These are phyloP conservation scores for Zangia roseola DNA, from an alignment of 768 basidiomycete species.

Conservation along the genomic window DNA sequence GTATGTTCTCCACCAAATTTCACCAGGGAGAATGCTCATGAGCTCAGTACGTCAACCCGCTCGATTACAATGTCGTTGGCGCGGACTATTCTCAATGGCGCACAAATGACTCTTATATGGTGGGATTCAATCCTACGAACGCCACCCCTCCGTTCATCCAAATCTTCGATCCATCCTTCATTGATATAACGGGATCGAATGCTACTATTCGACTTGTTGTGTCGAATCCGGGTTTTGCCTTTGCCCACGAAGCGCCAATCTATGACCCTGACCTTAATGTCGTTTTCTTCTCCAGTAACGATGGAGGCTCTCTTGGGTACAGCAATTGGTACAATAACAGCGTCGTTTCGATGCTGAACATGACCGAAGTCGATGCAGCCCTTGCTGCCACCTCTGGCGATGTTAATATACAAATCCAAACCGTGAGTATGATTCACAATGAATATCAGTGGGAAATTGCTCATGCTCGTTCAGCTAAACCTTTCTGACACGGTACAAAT, in stretches of 20 bases:
- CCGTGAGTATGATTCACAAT: constrained; percentile 24
- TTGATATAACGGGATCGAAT: constrained; percentile 52
- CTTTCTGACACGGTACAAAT: constrained; percentile 61
- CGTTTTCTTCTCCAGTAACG: constrained; percentile 71
- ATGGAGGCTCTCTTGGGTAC: constrained; percentile 61
- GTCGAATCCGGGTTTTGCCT: constrained; percentile 58
- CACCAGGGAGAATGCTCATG: not conserved
- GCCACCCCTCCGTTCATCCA: constrained; percentile 61
- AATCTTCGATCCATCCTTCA: constrained; percentile 52
- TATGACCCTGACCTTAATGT: constrained; percentile 67
- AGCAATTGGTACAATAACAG: constrained; percentile 66
- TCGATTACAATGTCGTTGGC: constrained; percentile 51
- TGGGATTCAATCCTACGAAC: constrained; percentile 61
- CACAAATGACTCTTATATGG: constrained; percentile 32
- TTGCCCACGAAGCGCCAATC: constrained; percentile 79
- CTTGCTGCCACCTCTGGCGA: constrained; percentile 34
- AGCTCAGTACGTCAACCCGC: constrained; percentile 49
- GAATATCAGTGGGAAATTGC: not conserved
- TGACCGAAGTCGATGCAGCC: constrained; percentile 52
- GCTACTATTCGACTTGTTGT: constrained; percentile 62
- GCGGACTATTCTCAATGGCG: constrained; percentile 39
- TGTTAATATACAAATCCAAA: constrained; percentile 51
- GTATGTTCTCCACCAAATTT: constrained; percentile 6
- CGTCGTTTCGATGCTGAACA: constrained; percentile 57
- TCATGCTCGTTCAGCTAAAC: constrained; percentile 44